Conservation (phyloP, 1,284 basidiomycete species). For the Coriolopsis trogii region DNA sequence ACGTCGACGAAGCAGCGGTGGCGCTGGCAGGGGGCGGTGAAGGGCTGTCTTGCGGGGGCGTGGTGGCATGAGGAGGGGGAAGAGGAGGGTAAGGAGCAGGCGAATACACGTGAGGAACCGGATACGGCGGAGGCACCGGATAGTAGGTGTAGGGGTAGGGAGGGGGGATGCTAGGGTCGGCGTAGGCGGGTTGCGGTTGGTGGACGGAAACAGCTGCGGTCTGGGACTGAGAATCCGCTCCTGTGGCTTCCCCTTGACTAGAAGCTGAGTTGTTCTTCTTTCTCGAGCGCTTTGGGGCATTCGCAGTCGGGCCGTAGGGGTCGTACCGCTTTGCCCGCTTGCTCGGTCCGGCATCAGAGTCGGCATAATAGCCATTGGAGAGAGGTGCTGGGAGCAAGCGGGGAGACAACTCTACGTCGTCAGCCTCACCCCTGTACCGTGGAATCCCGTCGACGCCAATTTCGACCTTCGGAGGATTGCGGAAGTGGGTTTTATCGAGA, state of each 20-base stretch:
- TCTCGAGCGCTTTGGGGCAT: constrained; percentile 32
- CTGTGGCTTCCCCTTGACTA: constrained; percentile 25
- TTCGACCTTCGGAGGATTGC: constrained; percentile 88
- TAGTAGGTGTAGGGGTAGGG: constrained; percentile 33
- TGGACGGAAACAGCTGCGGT: constrained; percentile 24
- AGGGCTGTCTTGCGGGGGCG: constrained; percentile 31
- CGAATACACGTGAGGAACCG: constrained; percentile 25
- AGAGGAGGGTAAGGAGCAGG: constrained; percentile 27
- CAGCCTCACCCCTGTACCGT: constrained; percentile 80
- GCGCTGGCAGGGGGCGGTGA: constrained; percentile 25
- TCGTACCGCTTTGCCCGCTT: constrained; percentile 58
- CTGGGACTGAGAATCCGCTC: constrained; percentile 24
- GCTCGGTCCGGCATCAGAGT: constrained; percentile 34
- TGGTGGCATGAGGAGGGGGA: constrained; percentile 22
- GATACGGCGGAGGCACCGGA: constrained; percentile 19
- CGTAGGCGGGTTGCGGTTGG: constrained; percentile 25
- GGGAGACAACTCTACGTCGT: constrained; percentile 58
- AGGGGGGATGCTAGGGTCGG: constrained; percentile 17
- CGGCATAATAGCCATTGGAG: constrained; percentile 54
- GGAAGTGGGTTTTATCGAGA: constrained; percentile 88
- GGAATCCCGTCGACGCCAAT: constrained; percentile 80
- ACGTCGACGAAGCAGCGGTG: constrained; percentile 13
- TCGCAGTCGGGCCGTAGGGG: constrained; percentile 42
- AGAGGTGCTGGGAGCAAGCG: constrained; percentile 51
- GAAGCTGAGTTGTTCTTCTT: constrained; percentile 33